Evolutionary conservation across 768 basidiomycete species (phyloP), one percentile per base, ranked within the genome.

Genomic region (Mycena epipterygia): DNA sequence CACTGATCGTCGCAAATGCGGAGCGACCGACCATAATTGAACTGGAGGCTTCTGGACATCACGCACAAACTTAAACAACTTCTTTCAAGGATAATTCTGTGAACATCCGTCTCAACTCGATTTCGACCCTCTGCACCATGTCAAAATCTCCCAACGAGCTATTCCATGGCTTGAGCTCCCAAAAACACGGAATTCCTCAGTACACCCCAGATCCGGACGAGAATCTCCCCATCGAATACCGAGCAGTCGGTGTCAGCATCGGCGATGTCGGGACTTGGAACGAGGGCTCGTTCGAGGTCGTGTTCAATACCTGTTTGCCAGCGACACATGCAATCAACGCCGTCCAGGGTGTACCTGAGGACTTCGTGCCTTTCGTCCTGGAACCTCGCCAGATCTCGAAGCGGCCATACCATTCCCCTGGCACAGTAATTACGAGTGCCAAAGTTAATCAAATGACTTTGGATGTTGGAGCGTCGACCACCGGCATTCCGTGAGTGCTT

Each of bases 161-260:
- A 17, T 69, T 64, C 46, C 53, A 46, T 11, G 12, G 14, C 27
- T 27, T 69, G 30, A 12, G 30, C 16, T 58, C 53, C 35, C 67
- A 41, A 19, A 64, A 69, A 51, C 53, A 69, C 16, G 68, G 68
- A 29, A 56, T 62, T 6, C 59, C 68, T 2, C 68, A 52, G 19
- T 64, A 56, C n/a, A 69, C 68, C 2, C 68, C 68, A 2, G 68
- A 69, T 16, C 68, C 68, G 13, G 51, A 69, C 55, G 56, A 64
- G 23, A 64, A 64, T 44, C 51, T 64, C 2, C 62, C 62, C 7
- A 41, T 32, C 30, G 27, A 52, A n/a, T 64, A 64, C 62, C 37
- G 42, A 27, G 0, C 23, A 64, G n/a, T 53, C 23, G 62, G 62
- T 33, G 51, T 64, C 29, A 53, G 62, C 30, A 64, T 64, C 51